phyloP scores from a whole-genome alignment of 192 early-diverging fungal genomes.

The Ambispora gerdemannii region DNA sequence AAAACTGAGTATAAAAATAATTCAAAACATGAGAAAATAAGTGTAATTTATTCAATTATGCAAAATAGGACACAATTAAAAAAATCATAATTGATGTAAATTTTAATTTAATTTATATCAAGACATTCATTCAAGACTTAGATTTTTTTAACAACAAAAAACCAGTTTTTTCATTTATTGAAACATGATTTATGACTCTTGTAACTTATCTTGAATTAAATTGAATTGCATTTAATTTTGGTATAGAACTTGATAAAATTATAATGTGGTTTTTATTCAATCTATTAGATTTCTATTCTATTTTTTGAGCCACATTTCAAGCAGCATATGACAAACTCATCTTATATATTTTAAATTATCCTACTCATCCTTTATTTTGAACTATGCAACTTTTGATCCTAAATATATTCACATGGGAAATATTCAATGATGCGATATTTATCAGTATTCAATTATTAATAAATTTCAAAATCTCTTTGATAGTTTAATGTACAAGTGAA shows the following conservation, averaged over 20 bases:
- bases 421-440: not conserved
- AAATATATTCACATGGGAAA: constrained; percentile 11
- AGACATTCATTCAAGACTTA: constrained; percentile 9
- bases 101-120: constrained; percentile 7
- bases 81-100: too few species aligned
- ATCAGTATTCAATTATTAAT: constrained; percentile 6
- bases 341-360: constrained; percentile 11
- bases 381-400: not conserved
- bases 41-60: constrained; percentile 2
- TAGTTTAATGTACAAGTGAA: not conserved
- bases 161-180: not conserved
- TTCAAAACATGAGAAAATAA: not conserved
- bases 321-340: not conserved
- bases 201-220: constrained; percentile 13
- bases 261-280: not conserved
- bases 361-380: not conserved
- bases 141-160: too few species aligned
- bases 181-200: constrained; percentile 10
- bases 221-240: not conserved
- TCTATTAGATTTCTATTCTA: constrained; percentile 10
- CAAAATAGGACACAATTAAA: too few species aligned
- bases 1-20: not conserved
- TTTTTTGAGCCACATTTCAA: too few species aligned
- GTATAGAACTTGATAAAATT: not conserved
- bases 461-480: constrained; percentile 6